Evolutionary conservation across 352 stramenopile genomes (phyloP), one percentile per base, ranked within the genome.

Genomic region (Phytopythium mirpurense): DNA sequence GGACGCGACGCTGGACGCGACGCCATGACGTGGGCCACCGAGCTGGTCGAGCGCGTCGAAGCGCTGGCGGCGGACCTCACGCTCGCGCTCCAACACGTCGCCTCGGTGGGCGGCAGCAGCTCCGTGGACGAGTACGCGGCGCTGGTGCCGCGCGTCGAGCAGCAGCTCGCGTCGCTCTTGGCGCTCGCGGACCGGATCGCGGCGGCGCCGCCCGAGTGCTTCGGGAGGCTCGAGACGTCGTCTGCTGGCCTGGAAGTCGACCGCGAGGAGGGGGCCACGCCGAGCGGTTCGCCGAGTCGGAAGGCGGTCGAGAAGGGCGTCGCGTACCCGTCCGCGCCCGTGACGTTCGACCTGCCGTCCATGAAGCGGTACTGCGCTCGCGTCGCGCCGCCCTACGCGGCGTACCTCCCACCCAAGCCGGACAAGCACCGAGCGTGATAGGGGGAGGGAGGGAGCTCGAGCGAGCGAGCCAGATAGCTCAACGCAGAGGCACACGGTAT

Each of bases 321-420:
- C 31, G 63, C 58, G 44, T 78, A 63, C 45, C 55, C 62, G 23
- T 58, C 57, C 35, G 66, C 62, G 7, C 54, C 61, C 18, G 31
- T 74, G 24, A 55, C 43, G 26, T 67, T 70, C 40, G 74, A 88
- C 42, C 57, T 90, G 27, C 78, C 81, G 21, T 90, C 78, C 54
- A 90, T 90, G 81, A 65, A 86, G 57, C 68, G 54, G 7, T 90
- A 88, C 58, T 82, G 68, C 55, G 68, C 68, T 5, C 66, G 68
- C 16, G 76, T 84, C 18, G 77, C 81, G 15, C 77, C 74, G 3
- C 76, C 77, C 15, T 88, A 88, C 60, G 60, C 68, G 2, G 78
- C 76, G 34, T 91, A 90, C 36, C 52, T 83, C 18, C 51, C 11
- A 52, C 19, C 23, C 12, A 24, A 48, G 26, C 21, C 69, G 60